Percentiles rank a stretch among this genome's conserved stretches.
Conservation (phyloP, 169 alveolate genomes). For the Plasmodium gaboni region DNA sequence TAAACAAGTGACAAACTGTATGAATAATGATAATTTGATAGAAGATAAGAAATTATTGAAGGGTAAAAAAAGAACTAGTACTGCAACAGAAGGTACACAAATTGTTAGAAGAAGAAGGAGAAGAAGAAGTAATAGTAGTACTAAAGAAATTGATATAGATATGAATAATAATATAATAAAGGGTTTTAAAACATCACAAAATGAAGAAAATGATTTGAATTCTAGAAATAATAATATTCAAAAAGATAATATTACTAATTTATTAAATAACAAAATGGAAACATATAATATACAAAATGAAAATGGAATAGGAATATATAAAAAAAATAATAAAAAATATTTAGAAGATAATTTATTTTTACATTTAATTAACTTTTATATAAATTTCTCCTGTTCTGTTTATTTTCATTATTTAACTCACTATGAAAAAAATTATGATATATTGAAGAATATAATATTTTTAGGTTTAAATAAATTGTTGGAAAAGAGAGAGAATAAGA, state of each 20-base stretch:
- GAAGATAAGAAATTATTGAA: neutral
- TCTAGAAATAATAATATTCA: too few species aligned
- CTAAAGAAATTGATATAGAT: too few species aligned
- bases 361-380: slow-evolving; percentile 50
- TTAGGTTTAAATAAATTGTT: slow-evolving; percentile 42
- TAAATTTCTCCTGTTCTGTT: slow-evolving; percentile 60
- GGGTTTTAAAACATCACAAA: too few species aligned
- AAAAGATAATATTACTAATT: too few species aligned
- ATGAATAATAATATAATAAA: too few species aligned
- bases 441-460: slow-evolving; percentile 38
- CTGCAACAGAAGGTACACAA: too few species aligned
- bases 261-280: too few species aligned
- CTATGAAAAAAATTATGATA: slow-evolving; percentile 52
- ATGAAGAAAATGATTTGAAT: too few species aligned
- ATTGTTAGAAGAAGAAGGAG: too few species aligned
- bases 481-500: slow-evolving; percentile 34
- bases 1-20: neutral
- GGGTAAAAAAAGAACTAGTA: too few species aligned
- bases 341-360: slow-evolving; percentile 31
- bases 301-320: neutral
- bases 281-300: too few species aligned
- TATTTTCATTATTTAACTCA: slow-evolving; percentile 42
- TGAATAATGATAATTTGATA: neutral
- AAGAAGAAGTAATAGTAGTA: too few species aligned
- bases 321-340: slow-evolving; percentile 21